Conservation (phyloP, 164 flowering plant genomes). For the Berberis vulgaris region DNA sequence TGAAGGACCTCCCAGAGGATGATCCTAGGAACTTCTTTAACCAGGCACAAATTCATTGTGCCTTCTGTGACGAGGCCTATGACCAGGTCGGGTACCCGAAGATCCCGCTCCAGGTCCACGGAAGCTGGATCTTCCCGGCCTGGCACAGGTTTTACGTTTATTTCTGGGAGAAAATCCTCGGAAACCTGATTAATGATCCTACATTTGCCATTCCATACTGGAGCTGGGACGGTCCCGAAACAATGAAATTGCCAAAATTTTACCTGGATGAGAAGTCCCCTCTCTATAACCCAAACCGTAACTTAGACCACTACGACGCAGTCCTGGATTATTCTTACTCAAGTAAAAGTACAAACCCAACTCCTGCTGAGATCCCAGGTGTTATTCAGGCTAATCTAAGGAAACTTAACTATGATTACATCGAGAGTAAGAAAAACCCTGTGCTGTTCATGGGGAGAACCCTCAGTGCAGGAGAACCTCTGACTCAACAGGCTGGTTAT, state of each 20-base stretch:
- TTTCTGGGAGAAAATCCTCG: slow-evolving; percentile 10
- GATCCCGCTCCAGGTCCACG: slow-evolving; percentile 7
- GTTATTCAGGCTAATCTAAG: neutral
- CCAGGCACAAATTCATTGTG: slow-evolving; percentile 14
- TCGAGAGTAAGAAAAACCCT: neutral
- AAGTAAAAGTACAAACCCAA: neutral
- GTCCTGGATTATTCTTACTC: slow-evolving; percentile 17
- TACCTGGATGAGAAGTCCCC: slow-evolving; percentile 15
- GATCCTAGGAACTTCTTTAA: slow-evolving; percentile 17
- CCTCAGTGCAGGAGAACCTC: slow-evolving; percentile 8
- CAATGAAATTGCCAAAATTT: slow-evolving; percentile 28
- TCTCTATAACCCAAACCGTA: slow-evolving; percentile 14
- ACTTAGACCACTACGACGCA: slow-evolving; percentile 23
- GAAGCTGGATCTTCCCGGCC: slow-evolving; percentile 15
- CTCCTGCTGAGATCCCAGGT: neutral
- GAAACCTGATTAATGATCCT: slow-evolving; percentile 14
- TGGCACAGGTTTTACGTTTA: slow-evolving; percentile 11
- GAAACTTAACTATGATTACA: slow-evolving; percentile 1
- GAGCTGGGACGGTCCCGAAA: slow-evolving; percentile 36
- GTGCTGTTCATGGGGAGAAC: slow-evolving; percentile 10
- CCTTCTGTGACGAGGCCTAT: slow-evolving; percentile 12
- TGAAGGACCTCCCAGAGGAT: slow-evolving; percentile 4
- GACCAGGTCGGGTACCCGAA: slow-evolving; percentile 4
- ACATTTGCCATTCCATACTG: slow-evolving; percentile 35
- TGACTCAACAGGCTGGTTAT: neutral